These are phyloP conservation scores for Helotiales sp. DNA, from an alignment of 2,329 filamentous ascomycete genomes.

Conservation along the genomic window DNA sequence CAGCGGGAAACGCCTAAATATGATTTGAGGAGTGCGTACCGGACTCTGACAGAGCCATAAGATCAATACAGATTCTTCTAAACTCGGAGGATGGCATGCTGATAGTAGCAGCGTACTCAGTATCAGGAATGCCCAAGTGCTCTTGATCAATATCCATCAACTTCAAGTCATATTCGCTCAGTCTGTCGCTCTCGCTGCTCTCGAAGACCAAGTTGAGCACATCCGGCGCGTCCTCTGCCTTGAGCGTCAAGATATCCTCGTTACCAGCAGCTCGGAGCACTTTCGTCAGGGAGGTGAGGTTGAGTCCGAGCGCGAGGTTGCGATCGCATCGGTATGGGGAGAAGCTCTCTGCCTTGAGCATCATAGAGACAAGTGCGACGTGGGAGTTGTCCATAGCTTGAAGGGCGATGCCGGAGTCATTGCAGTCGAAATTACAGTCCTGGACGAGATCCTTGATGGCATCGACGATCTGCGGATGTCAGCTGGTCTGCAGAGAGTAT, in stretches of 20 bases:
- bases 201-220: slow-evolving; percentile 95
- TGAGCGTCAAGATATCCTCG: slow-evolving; percentile 92
- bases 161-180: slow-evolving; percentile 99
- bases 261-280: slow-evolving; percentile 92
- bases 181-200: slow-evolving; percentile 80
- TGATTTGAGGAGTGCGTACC: slow-evolving; percentile 58
- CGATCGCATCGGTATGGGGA: slow-evolving; percentile 96
- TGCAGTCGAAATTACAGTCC: slow-evolving; percentile 99
- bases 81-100: slow-evolving; percentile 88
- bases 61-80: slow-evolving; percentile 89
- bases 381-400: slow-evolving; percentile 99
- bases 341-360: slow-evolving; percentile 95
- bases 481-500: slow-evolving; percentile 17
- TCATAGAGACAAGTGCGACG: slow-evolving; percentile 97
- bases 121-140: slow-evolving; percentile 97
- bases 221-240: slow-evolving; percentile 96
- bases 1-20: background rate
- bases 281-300: slow-evolving; percentile 94
- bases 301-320: slow-evolving; percentile 97
- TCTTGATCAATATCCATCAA: slow-evolving; percentile 99
- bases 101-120: slow-evolving; percentile 94
- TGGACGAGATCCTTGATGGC: slow-evolving; percentile 99
- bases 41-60: slow-evolving; percentile 91
- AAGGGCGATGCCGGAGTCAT: slow-evolving; percentile 96
- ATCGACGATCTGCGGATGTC: slow-evolving; percentile 75